Evolutionary conservation across 371 early-diverging fungal species (phyloP).

Genomic region (Rhizopus sp.): DNA sequence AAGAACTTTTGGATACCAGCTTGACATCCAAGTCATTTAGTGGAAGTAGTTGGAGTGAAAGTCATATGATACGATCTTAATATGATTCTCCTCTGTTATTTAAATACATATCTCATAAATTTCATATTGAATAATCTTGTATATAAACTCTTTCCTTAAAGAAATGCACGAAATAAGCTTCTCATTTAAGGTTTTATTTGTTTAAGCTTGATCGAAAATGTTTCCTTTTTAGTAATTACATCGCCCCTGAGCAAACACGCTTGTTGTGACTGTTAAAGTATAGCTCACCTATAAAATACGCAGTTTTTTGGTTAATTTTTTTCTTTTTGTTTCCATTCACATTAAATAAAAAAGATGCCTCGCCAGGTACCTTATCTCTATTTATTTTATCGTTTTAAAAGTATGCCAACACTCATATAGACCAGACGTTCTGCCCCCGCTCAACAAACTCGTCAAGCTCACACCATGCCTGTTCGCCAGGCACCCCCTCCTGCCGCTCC

Average conservation of each 20-base stretch:
- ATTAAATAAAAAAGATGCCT: constrained; percentile 21
- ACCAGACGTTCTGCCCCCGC: constrained; percentile 62
- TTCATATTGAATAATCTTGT: background rate
- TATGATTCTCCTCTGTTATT: background rate
- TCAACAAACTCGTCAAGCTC: constrained; percentile 68
- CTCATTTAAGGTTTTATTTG: too few species aligned
- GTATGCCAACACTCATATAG: constrained; percentile 14
- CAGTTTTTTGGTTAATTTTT: background rate
- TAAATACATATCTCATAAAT: too few species aligned
- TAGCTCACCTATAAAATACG: background rate
- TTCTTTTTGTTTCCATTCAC: constrained; percentile 1
- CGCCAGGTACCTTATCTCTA: constrained; percentile 22
- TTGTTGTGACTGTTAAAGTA: background rate
- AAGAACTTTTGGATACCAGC: constrained; percentile 20
- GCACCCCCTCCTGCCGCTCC: constrained; percentile 59
- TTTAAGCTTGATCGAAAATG: too few species aligned
- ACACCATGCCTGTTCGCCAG: constrained; percentile 72
- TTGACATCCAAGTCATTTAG: constrained; percentile 17
- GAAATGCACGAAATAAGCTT: too few species aligned
- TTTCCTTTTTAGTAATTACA: background rate
- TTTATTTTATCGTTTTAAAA: background rate
- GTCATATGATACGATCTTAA: constrained; percentile 31
- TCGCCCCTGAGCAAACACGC: background rate
- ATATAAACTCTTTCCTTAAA: too few species aligned
- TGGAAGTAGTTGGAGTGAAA: constrained; percentile 30